These are phyloP conservation scores for Trichoderma sp. DNA, from an alignment of 2,329 filamentous ascomycete genomes.

Conservation along the genomic window DNA sequence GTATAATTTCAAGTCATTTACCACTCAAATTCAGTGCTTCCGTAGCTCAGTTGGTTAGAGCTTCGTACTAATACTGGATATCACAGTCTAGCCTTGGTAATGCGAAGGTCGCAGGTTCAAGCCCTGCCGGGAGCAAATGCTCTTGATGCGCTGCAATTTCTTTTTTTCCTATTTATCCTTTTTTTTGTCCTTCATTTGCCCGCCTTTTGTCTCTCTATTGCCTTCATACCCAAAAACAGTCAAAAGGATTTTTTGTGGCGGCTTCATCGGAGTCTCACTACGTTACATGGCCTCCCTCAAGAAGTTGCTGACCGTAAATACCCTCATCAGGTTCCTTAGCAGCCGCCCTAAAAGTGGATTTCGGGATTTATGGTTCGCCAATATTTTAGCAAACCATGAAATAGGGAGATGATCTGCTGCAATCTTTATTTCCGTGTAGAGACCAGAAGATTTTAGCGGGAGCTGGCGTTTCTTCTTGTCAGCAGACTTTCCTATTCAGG, in stretches of 20 bases:
- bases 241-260: not conserved
- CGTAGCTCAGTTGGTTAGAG: slow-evolving; percentile 19
- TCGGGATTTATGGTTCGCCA: not conserved
- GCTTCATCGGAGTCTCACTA: not conserved
- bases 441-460: not conserved
- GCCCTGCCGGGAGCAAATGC: slow-evolving; percentile 15
- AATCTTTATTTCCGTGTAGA: not conserved
- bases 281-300: not conserved
- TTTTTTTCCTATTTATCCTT: not conserved
- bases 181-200: not conserved
- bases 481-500: not conserved
- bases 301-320: not conserved
- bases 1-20: too few relatives aligned
- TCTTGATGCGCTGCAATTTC: not conserved
- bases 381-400: not conserved
- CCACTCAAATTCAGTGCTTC: too few relatives aligned
- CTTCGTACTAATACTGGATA: slow-evolving; percentile 14
- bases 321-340: not conserved
- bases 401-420: not conserved
- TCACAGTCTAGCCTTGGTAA: not conserved
- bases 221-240: too few relatives aligned
- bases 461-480: not conserved
- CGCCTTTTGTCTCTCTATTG: not conserved
- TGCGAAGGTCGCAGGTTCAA: slow-evolving; percentile 18
- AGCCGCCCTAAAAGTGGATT: not conserved